Conservation (phyloP, 306 rosid genomes). For the Adenanthera pavonina region DNA sequence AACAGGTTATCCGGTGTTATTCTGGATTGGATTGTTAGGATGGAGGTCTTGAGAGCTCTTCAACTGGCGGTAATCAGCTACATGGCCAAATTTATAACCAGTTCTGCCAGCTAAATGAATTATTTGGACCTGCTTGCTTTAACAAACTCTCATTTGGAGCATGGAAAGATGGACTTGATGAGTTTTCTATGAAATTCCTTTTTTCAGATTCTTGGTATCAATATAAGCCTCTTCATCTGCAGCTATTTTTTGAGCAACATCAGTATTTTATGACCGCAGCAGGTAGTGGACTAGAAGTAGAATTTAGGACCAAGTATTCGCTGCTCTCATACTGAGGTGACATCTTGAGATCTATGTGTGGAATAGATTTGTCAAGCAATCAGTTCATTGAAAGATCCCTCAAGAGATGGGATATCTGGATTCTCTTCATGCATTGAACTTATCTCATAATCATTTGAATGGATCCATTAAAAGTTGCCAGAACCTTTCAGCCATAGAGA, state of each 20-base stretch:
- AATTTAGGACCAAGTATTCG: not conserved
- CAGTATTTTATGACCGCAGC: too few species aligned
- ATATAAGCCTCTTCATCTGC: not conserved
- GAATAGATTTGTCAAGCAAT: slow-evolving; percentile 24
- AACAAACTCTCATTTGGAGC: not conserved
- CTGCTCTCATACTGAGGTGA: not conserved
- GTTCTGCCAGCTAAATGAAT: not conserved
- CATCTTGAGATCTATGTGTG: not conserved
- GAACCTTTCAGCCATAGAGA: not conserved
- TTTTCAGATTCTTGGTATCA: not conserved
- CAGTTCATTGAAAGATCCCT: not conserved
- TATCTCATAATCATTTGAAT: slow-evolving; percentile 28
- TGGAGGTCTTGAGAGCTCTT: not conserved
- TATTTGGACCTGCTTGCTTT: not conserved
- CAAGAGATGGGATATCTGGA: not conserved
- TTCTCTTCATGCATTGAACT: slow-evolving; percentile 12
- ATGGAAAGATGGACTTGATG: accelerated
- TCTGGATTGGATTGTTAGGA: not conserved
- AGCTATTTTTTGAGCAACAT: not conserved
- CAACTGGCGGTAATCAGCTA: not conserved
- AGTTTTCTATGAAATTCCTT: accelerated
- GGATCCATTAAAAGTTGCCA: not conserved
- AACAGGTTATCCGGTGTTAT: not conserved
- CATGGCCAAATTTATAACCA: not conserved
- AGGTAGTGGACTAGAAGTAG: not conserved